Evolutionary conservation across 1,284 basidiomycete species (phyloP).

Genomic region (Spongispora temasekensis): DNA sequence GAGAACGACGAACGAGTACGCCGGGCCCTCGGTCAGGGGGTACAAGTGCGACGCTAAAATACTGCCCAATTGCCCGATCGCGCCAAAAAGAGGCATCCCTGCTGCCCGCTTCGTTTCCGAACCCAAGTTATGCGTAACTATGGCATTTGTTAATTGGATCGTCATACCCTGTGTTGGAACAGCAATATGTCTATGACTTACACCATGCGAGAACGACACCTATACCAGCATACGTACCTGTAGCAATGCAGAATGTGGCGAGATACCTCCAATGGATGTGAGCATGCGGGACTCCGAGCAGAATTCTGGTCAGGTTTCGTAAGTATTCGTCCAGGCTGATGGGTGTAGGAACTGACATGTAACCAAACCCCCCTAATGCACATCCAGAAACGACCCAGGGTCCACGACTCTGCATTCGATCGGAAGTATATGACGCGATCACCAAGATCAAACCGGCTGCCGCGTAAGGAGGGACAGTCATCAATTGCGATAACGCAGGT

Average conservation of each 20-base stretch:
- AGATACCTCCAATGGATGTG: constrained; percentile 60
- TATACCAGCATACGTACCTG: constrained; percentile 69
- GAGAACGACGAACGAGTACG: constrained; percentile 51
- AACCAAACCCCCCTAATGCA: constrained; percentile 61
- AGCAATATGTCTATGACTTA: constrained; percentile 37
- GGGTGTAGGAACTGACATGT: constrained; percentile 34
- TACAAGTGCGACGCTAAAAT: constrained; percentile 73
- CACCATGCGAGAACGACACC: constrained; percentile 74
- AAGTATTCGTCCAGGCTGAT: background rate
- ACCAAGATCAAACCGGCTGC: constrained; percentile 69
- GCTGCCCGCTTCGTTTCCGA: constrained; percentile 78
- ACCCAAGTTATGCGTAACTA: constrained; percentile 73
- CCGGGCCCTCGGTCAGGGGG: constrained; percentile 61
- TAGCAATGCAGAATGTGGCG: constrained; percentile 68
- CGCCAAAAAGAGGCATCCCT: constrained; percentile 74
- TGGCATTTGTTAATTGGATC: background rate
- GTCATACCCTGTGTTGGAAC: background rate
- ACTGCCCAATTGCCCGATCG: constrained; percentile 74
- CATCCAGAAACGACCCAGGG: constrained; percentile 53
- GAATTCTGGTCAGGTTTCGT: constrained; percentile 20
- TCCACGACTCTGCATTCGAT: constrained; percentile 73
- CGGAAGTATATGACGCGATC: constrained; percentile 66
- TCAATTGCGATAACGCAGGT: constrained; percentile 58
- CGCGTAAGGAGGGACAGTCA: constrained; percentile 84
- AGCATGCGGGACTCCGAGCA: constrained; percentile 33